Conservation (phyloP, 1,139 yeast species). For the Yamadazyma buinensis region DNA sequence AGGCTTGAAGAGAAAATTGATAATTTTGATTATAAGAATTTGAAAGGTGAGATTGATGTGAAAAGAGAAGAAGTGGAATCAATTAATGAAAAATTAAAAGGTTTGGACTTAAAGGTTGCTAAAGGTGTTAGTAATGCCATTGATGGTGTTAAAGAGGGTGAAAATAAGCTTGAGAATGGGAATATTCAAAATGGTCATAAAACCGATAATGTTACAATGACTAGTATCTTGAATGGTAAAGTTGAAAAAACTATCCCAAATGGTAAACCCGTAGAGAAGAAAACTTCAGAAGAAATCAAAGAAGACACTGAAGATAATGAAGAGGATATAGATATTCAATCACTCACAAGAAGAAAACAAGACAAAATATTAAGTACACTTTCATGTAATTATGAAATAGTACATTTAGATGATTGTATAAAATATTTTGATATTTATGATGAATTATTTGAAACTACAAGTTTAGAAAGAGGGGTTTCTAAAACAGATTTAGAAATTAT, state of each 20-base stretch:
- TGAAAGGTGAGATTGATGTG: not conserved
- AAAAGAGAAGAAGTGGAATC: not conserved
- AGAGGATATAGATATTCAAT: not conserved
- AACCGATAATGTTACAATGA: not conserved
- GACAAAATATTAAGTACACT: constrained; percentile 1
- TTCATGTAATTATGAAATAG: constrained; percentile 3
- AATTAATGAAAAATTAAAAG: constrained; percentile 2
- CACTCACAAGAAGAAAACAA: not conserved
- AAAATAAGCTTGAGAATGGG: not conserved
- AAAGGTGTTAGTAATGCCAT: not conserved
- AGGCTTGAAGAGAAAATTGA: constrained; percentile 8
- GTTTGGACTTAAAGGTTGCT: too few relatives aligned
- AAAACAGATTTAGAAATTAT: too few relatives aligned
- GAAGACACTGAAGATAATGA: not conserved
- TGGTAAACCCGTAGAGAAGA: not conserved
- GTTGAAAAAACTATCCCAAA: not conserved
- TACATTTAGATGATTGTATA: not conserved
- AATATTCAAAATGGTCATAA: not conserved
- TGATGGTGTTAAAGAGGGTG: not conserved
- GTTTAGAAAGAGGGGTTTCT: not conserved
- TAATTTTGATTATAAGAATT: not conserved
- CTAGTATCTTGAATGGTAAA: not conserved
- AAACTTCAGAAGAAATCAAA: too few relatives aligned
- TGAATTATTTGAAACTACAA: constrained; percentile 3
- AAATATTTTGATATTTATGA: constrained; percentile 5